A percentile compares a stretch with the other conserved stretches of the same genome.
phyloP scores from a whole-genome alignment of 192 early-diverging fungal species.

The Podila clonocystis region DNA sequence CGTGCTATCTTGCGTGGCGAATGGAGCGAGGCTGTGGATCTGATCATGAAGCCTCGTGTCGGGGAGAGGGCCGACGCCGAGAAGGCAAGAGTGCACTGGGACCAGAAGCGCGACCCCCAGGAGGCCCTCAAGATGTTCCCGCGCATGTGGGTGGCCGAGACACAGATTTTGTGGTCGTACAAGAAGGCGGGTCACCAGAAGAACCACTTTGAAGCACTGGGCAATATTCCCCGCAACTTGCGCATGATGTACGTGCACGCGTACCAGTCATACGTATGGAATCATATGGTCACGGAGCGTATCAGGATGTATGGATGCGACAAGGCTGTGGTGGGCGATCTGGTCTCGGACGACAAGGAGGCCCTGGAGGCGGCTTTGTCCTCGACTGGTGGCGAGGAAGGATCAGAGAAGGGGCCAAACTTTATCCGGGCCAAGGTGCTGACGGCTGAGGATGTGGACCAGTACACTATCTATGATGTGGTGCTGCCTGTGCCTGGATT shows the following conservation, averaged over 20 bases:
- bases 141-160: constrained; percentile 74
- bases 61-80: constrained; percentile 74
- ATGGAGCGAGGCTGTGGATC: constrained; percentile 77
- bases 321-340: constrained; percentile 83
- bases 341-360: constrained; percentile 67
- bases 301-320: constrained; percentile 70
- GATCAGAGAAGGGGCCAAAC: constrained; percentile 41
- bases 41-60: constrained; percentile 85
- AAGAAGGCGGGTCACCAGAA: constrained; percentile 52
- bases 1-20: constrained; percentile 74
- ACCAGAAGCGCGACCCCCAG: constrained; percentile 64
- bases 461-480: constrained; percentile 88
- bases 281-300: constrained; percentile 82
- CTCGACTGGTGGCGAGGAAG: constrained; percentile 4
- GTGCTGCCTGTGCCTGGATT: constrained; percentile 93
- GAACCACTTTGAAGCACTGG: constrained; percentile 71
- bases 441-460: constrained; percentile 70
- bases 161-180: constrained; percentile 70
- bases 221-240: constrained; percentile 85
- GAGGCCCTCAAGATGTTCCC: constrained; percentile 76
- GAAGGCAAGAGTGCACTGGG: constrained; percentile 78
- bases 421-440: constrained; percentile 59
- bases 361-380: constrained; percentile 5
- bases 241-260: constrained; percentile 95
- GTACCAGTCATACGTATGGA: constrained; percentile 97